Conservation (phyloP, 768 basidiomycete genomes). For the Tylopilus plumbeoviolaceoides region DNA sequence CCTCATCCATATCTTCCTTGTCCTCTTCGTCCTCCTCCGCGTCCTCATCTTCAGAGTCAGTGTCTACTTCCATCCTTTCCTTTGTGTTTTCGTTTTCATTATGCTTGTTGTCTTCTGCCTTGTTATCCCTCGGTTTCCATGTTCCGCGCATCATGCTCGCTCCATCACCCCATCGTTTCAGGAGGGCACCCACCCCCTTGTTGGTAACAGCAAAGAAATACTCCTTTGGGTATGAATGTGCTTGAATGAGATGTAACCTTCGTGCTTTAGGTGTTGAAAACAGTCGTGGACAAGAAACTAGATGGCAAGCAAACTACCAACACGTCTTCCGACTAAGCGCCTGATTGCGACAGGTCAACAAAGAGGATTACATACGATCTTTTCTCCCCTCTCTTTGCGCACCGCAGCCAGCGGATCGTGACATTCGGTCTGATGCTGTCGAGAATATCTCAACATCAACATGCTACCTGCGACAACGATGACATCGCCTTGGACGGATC, state of each 20-base stretch:
- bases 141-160: slow-evolving; percentile 71
- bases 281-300: slow-evolving; percentile 50
- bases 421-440: slow-evolving; percentile 78
- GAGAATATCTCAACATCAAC: slow-evolving; percentile 4
- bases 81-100: slow-evolving; percentile 16
- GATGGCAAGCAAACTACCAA: slow-evolving; percentile 75
- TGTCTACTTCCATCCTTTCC: slow-evolving; percentile 24
- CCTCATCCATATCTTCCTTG: slow-evolving; percentile 11
- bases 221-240: slow-evolving; percentile 81
- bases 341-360: slow-evolving; percentile 12
- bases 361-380: slow-evolving; percentile 51
- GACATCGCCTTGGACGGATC: background rate
- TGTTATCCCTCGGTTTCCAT: slow-evolving; percentile 54
- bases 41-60: slow-evolving; percentile 13
- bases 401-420: slow-evolving; percentile 84
- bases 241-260: slow-evolving; percentile 76
- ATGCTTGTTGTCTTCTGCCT: slow-evolving; percentile 10
- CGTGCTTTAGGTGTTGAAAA: slow-evolving; percentile 75
- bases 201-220: slow-evolving; percentile 92
- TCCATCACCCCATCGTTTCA: slow-evolving; percentile 80
- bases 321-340: background rate
- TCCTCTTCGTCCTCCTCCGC: background rate
- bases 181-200: slow-evolving; percentile 79
- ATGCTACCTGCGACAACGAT: background rate
- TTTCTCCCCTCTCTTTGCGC: slow-evolving; percentile 75